Conservation (phyloP, 345 rosid genomes). For the Gossypium sturtianum region DNA sequence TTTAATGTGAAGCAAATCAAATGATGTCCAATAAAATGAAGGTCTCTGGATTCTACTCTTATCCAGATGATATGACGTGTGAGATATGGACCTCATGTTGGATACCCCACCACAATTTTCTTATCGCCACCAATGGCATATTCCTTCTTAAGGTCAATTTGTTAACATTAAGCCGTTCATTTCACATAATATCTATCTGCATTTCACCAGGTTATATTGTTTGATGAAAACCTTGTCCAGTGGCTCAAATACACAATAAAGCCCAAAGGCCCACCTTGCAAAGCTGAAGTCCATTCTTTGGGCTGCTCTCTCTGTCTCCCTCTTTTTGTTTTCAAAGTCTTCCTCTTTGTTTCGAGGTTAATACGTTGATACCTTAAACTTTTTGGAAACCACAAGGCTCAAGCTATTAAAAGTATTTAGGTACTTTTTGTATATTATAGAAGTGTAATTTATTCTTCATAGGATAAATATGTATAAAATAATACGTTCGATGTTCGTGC, state of each 20-base stretch:
- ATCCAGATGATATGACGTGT: conserved; percentile 35
- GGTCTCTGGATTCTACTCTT: conserved; percentile 53
- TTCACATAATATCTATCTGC: not conserved
- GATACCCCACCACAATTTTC: conserved; percentile 1
- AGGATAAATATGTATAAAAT: too few species aligned
- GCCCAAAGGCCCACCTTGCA: not conserved
- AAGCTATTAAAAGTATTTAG: too few species aligned
- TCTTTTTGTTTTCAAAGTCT: not conserved
- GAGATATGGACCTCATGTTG: conserved; percentile 32
- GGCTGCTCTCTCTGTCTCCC: not conserved
- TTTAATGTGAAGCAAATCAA: conserved; percentile 4
- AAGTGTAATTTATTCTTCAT: too few species aligned
- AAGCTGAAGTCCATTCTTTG: not conserved
- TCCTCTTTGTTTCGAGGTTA: not conserved
- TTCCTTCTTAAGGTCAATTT: not conserved
- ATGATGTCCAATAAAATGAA: conserved; percentile 34
- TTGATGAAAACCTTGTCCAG: not conserved
- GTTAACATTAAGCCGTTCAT: not conserved
- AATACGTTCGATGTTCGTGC: too few species aligned
- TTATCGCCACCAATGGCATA: not conserved
- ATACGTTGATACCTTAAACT: not conserved
- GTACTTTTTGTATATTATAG: too few species aligned
- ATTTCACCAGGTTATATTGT: not conserved
- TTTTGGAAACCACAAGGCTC: not conserved
- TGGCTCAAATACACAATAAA: not conserved